phyloP scores from a whole-genome alignment of 2,329 filamentous ascomycete species.

The Decorospora gaudefroyi region DNA sequence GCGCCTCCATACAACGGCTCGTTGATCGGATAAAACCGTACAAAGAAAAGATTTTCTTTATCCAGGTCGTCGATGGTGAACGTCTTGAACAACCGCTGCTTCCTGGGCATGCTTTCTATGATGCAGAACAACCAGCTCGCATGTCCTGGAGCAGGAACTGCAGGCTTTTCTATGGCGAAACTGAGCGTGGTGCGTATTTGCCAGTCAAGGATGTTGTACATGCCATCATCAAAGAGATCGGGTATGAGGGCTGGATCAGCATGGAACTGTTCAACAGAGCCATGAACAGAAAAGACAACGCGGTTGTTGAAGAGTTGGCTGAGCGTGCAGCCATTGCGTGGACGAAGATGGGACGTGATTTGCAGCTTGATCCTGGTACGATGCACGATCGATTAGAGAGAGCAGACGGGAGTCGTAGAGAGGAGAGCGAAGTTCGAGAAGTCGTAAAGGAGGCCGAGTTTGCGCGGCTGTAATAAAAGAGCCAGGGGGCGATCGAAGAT shows the following conservation, averaged over 20 bases:
- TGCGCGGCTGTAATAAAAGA: slow-evolving; percentile 8
- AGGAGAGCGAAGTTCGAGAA: not conserved
- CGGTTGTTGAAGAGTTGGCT: slow-evolving; percentile 61
- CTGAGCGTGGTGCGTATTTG: slow-evolving; percentile 67
- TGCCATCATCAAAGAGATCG: slow-evolving; percentile 66
- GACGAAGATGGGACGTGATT: slow-evolving; percentile 54
- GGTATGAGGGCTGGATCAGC: slow-evolving; percentile 71
- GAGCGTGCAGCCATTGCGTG: slow-evolving; percentile 57
- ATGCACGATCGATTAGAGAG: not conserved
- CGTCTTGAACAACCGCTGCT: slow-evolving; percentile 62
- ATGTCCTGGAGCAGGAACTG: slow-evolving; percentile 84
- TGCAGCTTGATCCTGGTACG: slow-evolving; percentile 27
- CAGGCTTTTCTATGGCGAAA: slow-evolving; percentile 68
- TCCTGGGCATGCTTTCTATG: slow-evolving; percentile 62
- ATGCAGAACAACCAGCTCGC: slow-evolving; percentile 60
- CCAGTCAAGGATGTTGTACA: slow-evolving; percentile 65
- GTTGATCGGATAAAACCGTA: slow-evolving; percentile 58
- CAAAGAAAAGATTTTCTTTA: slow-evolving; percentile 69
- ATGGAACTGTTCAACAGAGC: slow-evolving; percentile 70
- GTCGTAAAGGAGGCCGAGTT: slow-evolving; percentile 1
- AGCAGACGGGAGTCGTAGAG: not conserved
- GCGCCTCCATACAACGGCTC: slow-evolving; percentile 60
- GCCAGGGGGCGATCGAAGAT: too few species aligned
- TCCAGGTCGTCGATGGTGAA: slow-evolving; percentile 78
- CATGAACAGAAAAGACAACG: slow-evolving; percentile 59